These are phyloP conservation scores for Backusella liffmaniae DNA, from an alignment of 192 early-diverging fungal species.

Conservation along the genomic window DNA sequence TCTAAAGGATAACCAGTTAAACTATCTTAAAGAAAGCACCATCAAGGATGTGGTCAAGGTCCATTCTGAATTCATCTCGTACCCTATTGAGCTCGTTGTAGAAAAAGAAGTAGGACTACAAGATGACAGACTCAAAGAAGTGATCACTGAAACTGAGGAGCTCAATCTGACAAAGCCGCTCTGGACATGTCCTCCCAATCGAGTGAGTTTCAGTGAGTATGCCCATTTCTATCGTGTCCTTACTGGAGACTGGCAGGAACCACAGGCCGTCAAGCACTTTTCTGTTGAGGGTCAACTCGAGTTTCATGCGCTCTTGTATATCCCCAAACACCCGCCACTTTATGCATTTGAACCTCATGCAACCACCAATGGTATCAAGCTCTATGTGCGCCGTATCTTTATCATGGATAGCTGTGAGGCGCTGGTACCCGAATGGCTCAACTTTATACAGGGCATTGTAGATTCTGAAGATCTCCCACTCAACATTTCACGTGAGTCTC, in stretches of 20 bases:
- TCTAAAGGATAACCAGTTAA: constrained; percentile 95
- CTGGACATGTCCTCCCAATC: constrained; percentile 93
- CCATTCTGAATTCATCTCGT: constrained; percentile 99
- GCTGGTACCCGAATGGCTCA: constrained; percentile 98
- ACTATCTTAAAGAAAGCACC: constrained; percentile 97
- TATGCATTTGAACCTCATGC: constrained; percentile 90
- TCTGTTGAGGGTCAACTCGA: constrained; percentile 99
- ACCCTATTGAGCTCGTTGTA: constrained; percentile 95
- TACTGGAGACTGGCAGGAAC: constrained; percentile 99
- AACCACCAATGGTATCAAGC: constrained; percentile 99
- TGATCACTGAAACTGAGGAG: constrained; percentile 82
- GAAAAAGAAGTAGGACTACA: constrained; percentile 98
- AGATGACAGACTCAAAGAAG: constrained; percentile 70
- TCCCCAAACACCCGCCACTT: constrained; percentile 94
- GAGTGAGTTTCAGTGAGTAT: constrained; percentile 94
- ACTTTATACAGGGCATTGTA: constrained; percentile 99
- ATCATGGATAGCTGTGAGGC: constrained; percentile 99
- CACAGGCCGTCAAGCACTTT: constrained; percentile 97
- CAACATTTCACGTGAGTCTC: constrained; percentile 99
- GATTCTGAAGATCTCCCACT: constrained; percentile 99
- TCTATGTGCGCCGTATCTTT: constrained; percentile 99
- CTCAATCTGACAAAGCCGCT: constrained; percentile 99
- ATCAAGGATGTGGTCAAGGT: constrained; percentile 99
- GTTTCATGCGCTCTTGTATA: constrained; percentile 97
- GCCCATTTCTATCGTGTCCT: constrained; percentile 96